Evolutionary conservation across 2,329 filamentous ascomycete species (phyloP), one percentile per base, ranked within the genome.

Genomic region (Paraphoma sp.): DNA sequence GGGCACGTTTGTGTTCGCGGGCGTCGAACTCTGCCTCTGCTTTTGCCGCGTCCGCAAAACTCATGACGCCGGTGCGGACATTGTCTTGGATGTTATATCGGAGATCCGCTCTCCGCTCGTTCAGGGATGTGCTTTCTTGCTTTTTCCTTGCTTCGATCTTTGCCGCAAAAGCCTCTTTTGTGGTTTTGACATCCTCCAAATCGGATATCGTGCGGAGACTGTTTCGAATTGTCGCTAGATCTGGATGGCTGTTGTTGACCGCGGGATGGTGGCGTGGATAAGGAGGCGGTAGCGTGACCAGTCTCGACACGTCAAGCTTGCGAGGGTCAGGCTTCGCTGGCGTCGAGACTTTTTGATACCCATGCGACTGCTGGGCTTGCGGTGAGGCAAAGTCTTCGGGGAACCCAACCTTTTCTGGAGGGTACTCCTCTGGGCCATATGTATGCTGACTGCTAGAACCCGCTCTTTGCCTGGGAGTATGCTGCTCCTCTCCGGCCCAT

Each of bases 211-310:
- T 83, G 12, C 93, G 87, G 17, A 97, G 90, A 0, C 87, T 84
- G 3, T 83, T 87, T 48, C 95, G 88, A 45, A 91, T 93, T 1
- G 87, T 84, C 0, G 89, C 85, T n/a, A 99, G 84, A 62, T 96
- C 90, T 0, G 95, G 95, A 71, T 99, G 95, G 65, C 87, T 96
- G 71, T 98, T 99, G 75, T 96, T 97, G 14, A 98, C 91, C 0
- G 95, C 95, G 8, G 95, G 95, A 68, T 98, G 90, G 70, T 98
- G 94, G 7, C 94, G 89, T 1, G 95, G 95, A 74, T 96, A 98
- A 1, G 95, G 91, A 1, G 95, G 95, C 8, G 95, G 95, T 30
- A 99, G 82, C 0, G 95, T 97, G 4, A 99, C 90, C 1, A 99
- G 86, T 29, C 95, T 86, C 3, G 95, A 98, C 28, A 98, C 90